Conservation (phyloP, 805 yeast genomes). For the Saturnispora galanensis region DNA sequence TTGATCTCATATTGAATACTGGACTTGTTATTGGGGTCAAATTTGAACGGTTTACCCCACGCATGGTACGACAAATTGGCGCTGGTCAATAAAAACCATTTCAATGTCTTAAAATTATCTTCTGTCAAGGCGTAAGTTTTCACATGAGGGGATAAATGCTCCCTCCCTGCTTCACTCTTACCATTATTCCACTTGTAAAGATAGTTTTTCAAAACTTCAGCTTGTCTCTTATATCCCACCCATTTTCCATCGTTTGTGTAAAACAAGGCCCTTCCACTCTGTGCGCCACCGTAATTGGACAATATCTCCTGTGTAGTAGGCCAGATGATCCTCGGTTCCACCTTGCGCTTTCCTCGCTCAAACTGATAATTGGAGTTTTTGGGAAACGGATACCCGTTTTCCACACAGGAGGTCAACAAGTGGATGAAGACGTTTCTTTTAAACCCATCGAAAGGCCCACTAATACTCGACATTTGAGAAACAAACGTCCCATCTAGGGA, state of each 20-base stretch:
- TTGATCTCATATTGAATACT: slow-evolving; percentile 26
- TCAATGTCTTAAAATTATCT: slow-evolving; percentile 38
- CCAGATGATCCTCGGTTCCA: slow-evolving; percentile 25
- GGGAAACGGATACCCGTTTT: slow-evolving; percentile 21
- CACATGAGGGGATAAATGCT: slow-evolving; percentile 40
- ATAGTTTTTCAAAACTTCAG: slow-evolving; percentile 31
- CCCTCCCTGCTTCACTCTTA: slow-evolving; percentile 20
- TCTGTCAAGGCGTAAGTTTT: slow-evolving; percentile 54
- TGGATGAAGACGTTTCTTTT: slow-evolving; percentile 36
- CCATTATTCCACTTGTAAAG: slow-evolving; percentile 37
- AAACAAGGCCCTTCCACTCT: slow-evolving; percentile 25
- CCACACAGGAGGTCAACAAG: slow-evolving; percentile 36
- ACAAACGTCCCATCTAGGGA: slow-evolving; percentile 25
- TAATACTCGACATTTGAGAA: slow-evolving; percentile 40
- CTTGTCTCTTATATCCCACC: slow-evolving; percentile 27
- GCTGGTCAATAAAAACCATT: slow-evolving; percentile 67
- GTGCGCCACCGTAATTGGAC: slow-evolving; percentile 12
- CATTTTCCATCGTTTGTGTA: slow-evolving; percentile 15
- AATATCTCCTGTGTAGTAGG: slow-evolving; percentile 25
- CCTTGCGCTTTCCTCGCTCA: slow-evolving; percentile 6
- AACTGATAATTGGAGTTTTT: slow-evolving; percentile 13
- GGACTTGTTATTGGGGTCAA: slow-evolving; percentile 1
- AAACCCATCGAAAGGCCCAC: slow-evolving; percentile 32
- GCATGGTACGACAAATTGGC: slow-evolving; percentile 71
- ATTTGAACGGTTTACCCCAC: slow-evolving; percentile 50